Base-by-base conservation (phyloP, 306 rosid species). In the Quercus dentata region DNA sequence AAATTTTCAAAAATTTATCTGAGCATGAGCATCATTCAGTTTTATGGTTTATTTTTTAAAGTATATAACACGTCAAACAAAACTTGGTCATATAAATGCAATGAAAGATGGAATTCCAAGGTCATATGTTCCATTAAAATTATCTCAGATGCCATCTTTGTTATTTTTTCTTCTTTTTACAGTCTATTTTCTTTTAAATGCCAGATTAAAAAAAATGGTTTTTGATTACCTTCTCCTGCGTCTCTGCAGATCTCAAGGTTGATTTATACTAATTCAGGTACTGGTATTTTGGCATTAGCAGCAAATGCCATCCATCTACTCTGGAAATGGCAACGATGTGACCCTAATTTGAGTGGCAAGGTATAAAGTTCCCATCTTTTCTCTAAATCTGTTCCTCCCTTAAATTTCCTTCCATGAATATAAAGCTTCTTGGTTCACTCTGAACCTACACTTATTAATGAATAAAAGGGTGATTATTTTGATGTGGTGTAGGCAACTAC, bases 271-370 rank as follows among this genome's bases (percentile, higher is more conserved):
- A 87, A 87, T 68, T 85, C 92, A 15, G 92, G 91, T 17, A 76
- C 69, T 75, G 89, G 89, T 9, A 83, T 89, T 74, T 79, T 89
- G 73, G 91, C 91, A 28, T 79, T 89, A 63, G 92, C 90, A 63
- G 82, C 89, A 78, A 89, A 84, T 81, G 92, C 89, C 23, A 81
- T 86, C 75, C 92, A 89, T 81, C 62, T 86, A 46, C 84, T 89
- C 44, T 89, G 92, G 92, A 89, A 89, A 76, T 89, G 92, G 92
- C 82, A 72, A 68, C 83, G 88, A 55, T 82, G 64, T 74, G 89
- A 89, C 11, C 86, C 87, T 59, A 89, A 83, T 78, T 78, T 85
- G 74, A 25, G 73, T 74, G 85, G 89, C 62, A 86, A 79, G 85
- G 92, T 86, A 56, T 25, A 35, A 23, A 21, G 74, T 35, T 33